Conservation (phyloP, 2,329 filamentous ascomycete species). For the Mycosphaerella arachidis region DNA sequence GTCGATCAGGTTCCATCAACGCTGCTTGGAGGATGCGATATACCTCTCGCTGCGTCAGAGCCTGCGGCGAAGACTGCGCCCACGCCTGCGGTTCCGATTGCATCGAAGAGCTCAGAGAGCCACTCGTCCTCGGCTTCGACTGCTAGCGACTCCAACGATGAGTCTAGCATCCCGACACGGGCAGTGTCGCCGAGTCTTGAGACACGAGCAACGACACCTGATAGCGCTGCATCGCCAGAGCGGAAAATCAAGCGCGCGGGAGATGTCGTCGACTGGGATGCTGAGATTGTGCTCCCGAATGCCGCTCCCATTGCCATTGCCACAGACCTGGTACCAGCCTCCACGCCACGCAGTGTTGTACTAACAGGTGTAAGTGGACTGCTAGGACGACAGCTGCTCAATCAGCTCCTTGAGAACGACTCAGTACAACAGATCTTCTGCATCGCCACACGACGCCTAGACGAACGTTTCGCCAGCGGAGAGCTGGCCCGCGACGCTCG, state of each 20-base stretch:
- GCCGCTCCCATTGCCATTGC: no score
- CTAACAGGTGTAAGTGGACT: neutral
- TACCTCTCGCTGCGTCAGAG: neutral
- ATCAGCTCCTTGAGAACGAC: neutral
- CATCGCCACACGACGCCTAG: neutral
- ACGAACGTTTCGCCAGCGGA: neutral
- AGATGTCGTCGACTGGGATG: neutral
- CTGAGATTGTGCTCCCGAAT: neutral
- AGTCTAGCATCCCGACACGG: neutral
- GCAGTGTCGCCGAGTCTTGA: neutral
- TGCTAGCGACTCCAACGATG: neutral
- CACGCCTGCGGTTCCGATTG: neutral
- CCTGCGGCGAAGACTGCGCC: neutral
- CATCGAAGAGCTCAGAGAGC: neutral
- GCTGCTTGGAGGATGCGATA: neutral
- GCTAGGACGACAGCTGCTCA: neutral
- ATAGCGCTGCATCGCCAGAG: neutral
- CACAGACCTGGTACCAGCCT: neutral
- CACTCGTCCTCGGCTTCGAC: neutral
- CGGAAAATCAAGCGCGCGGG: neutral
- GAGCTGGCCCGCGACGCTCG: neutral
- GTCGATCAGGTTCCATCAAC: neutral
- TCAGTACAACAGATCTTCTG: neutral
- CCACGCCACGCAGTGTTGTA: neutral
- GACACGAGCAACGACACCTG: neutral